Evolutionary conservation across 2,329 filamentous ascomycete genomes (phyloP), one percentile per base, ranked within the genome.

Genomic region (Colletotrichum magnum): DNA sequence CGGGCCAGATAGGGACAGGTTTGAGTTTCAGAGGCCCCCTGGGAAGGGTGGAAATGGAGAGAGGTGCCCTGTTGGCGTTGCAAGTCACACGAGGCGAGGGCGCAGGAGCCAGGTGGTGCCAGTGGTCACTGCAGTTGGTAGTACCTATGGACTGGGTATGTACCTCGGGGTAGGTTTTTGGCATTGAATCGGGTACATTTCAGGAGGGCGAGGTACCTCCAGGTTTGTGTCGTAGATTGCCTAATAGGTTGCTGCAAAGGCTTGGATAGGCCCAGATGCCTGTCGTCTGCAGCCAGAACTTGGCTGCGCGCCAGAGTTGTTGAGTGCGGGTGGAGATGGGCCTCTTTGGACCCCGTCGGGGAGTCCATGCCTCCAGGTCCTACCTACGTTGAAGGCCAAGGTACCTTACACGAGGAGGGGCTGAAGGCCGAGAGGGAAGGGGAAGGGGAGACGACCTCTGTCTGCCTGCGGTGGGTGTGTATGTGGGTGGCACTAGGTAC

Each of bases 11-110:
- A 69, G 62, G 66, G 66, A 69, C 62, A 66, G 62, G 56, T 69
- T 66, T 61, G 56, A 52, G 66, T 66, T 69, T 69, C 66, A 66
- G 66, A 69, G 66, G 56, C 63, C 66, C 47, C 61, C 66, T 69
- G 66, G 41, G 43, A 64, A 57, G 60, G 41, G 28, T 41, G 51
- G 60, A 57, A 50, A 62, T 43, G 41, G 41, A 13, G 32, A 58
- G 32, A 64, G 65, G 48, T 41, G 62, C 63, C 43, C 62, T 66
- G 41, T 53, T 24, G 21, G 21, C 21, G 21, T 24, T 50, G 61
- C 43, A 45, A 54, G 54, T 59, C 53, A 65, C 54, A n/a, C 41
- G 41, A 43, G 16, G 41, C 47, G 43, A 43, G 18, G 16, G 47
- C 21, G 47, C 47, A 50, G 45, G 47, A 21, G 47, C n/a, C 47